Evolutionary conservation across 2,329 filamentous ascomycete species (phyloP).

Genomic region (Aspergillus sp.): DNA sequence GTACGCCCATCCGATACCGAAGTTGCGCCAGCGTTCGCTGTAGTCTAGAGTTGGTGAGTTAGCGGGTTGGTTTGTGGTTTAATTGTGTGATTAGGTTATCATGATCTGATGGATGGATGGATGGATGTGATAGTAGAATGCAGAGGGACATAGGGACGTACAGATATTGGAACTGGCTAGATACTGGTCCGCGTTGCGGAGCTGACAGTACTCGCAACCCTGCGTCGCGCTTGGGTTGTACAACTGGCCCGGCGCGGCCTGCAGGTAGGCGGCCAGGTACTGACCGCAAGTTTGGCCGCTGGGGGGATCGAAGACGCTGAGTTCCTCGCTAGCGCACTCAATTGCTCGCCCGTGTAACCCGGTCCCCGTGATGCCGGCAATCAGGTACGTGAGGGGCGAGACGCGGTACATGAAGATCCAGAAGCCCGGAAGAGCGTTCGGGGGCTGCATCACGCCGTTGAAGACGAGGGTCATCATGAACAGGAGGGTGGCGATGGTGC

Average conservation of each 20-base stretch:
- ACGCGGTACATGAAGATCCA: constrained; percentile 85
- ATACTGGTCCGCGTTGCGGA: constrained; percentile 42
- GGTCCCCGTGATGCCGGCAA: constrained; percentile 68
- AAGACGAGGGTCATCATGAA: constrained; percentile 75
- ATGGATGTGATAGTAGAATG: too few species aligned
- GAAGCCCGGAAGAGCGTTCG: constrained; percentile 65
- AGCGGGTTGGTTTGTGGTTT: constrained; percentile 8
- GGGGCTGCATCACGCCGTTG: constrained; percentile 67
- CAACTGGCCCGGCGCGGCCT: constrained; percentile 54
- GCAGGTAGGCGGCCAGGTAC: constrained; percentile 58
- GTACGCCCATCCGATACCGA: constrained; percentile 62
- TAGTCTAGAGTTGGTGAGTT: constrained; percentile 40
- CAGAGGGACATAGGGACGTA: constrained; percentile 13
- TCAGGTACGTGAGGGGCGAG: constrained; percentile 79
- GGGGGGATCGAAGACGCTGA: constrained; percentile 64
- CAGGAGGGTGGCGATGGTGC: constrained; percentile 72
- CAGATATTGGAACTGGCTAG: constrained; percentile 46
- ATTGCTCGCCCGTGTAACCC: constrained; percentile 68
- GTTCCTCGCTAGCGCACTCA: constrained; percentile 68
- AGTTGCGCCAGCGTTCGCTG: constrained; percentile 65
- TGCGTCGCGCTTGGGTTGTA: constrained; percentile 48
- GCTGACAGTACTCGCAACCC: constrained; percentile 52
- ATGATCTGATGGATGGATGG: too few species aligned
- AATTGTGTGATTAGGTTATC: not conserved
- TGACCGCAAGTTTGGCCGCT: constrained; percentile 57